Percentiles rank a stretch among this genome's conserved stretches.
Conservation (phyloP, 805 yeast genomes). For the Zygotorulaspora sp. region DNA sequence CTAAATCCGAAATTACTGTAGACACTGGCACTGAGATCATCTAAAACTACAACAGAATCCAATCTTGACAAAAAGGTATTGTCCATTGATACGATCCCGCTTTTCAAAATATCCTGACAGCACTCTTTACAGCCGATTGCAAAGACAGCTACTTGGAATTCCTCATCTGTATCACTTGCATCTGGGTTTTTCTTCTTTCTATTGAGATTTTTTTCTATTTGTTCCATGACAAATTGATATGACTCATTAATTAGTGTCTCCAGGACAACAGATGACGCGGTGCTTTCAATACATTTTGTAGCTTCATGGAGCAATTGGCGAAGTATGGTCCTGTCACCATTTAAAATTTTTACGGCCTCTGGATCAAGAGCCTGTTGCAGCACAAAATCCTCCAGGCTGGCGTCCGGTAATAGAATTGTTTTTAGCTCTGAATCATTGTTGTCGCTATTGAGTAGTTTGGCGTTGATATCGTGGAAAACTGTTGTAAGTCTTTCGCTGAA, state of each 20-base stretch:
- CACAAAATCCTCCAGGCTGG: constrained; percentile 47
- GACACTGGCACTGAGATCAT: constrained; percentile 84
- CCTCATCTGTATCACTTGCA: constrained; percentile 3
- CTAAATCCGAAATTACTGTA: constrained; percentile 62
- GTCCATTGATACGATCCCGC: constrained; percentile 24
- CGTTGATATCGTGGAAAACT: constrained; percentile 30
- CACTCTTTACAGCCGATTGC: constrained; percentile 32
- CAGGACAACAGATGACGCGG: constrained; percentile 26
- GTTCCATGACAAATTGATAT: constrained; percentile 28
- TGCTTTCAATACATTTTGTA: constrained; percentile 37
- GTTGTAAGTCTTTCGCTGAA: constrained; percentile 45
- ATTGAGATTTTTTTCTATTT: constrained; percentile 19
- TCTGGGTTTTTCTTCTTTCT: constrained; percentile 16
- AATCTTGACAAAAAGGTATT: constrained; percentile 24
- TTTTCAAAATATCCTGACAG: constrained; percentile 25
- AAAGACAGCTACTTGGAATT: constrained; percentile 28
- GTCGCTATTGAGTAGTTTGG: constrained; percentile 27
- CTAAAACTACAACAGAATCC: constrained; percentile 47
- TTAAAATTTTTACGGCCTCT: constrained; percentile 35
- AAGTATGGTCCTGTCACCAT: constrained; percentile 32
- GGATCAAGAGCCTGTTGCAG: constrained; percentile 49
- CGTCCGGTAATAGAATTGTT: constrained; percentile 46
- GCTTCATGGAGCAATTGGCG: constrained; percentile 44
- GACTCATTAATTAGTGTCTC: constrained; percentile 31
- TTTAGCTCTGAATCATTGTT: constrained; percentile 26